Evolutionary conservation across 106 monocot species (phyloP), one percentile per base, ranked within the genome.

Genomic region (Acorus calamus): DNA sequence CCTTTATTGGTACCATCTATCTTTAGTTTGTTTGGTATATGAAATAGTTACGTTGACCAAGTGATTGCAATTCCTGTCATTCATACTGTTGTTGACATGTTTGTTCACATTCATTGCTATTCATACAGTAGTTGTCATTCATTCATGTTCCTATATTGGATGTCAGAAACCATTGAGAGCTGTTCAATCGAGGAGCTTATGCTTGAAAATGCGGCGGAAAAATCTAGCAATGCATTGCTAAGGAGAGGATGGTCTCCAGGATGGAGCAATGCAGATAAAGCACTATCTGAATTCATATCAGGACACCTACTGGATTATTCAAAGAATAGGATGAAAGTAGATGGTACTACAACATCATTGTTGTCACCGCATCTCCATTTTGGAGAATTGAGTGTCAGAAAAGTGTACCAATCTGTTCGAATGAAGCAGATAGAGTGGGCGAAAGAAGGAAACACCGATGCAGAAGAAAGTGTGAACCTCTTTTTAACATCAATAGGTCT

Each of bases 371-470:
- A 94, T 72, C 73, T 94, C 14, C 94, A 94, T 50, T 94, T 94
- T 59, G 94, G 94, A 2, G 94, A 94, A 50, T 45, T 94, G 11
- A 94, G 94, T 41, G 84, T 94, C 5, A 86, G 94, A 3, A 94
- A 94, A 64, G 90, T 90, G 44, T 94, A 90, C 49, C 94, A 94
- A 55, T 84, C 82, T 11, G 77, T 94, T 64, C 74, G 84, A 0
- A 90, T 94, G 83, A 94, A 94, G 69, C 94, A 89, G 50, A 75
- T 94, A 5, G 77, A 84, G n/a, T 94, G 94, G 94, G 67, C 73
- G 42, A 94, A 94, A 55, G 94, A 94, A 14, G 89, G 77, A 60
- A 90, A 90, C 44, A 79, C 53, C 50, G 77, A 49, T 11, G 94
- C 84, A 0, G 89, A 90, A 74, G 94, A 94, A 67, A 94, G 94